These are phyloP conservation scores for Deinandra increscens DNA, from an alignment of 129 eudicot species.

Conservation along the genomic window DNA sequence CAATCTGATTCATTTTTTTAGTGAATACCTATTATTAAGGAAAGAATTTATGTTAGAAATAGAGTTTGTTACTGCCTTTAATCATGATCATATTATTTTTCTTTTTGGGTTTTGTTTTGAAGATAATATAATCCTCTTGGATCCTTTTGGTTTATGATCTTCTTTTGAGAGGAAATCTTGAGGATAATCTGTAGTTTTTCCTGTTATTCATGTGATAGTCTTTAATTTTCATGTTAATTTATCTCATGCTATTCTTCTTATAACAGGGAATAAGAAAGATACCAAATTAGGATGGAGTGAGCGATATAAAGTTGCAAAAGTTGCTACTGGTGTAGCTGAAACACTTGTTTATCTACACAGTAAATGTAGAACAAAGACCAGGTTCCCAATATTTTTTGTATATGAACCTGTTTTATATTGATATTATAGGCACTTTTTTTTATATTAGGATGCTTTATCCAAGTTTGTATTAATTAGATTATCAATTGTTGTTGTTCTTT, in stretches of 20 bases:
- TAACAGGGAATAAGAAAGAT: constrained; percentile 56
- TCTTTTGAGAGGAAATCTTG: constrained; percentile 92
- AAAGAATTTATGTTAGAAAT: constrained; percentile 78
- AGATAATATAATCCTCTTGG: constrained; percentile 61
- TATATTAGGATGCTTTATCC: no score
- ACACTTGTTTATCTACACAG: constrained; percentile 81
- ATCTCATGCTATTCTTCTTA: not conserved
- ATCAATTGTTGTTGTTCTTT: no score
- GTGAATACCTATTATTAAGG: no score
- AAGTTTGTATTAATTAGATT: no score
- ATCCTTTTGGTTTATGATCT: constrained; percentile 90
- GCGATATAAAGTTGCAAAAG: constrained; percentile 81
- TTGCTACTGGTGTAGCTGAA: constrained; percentile 89
- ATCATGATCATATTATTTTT: constrained; percentile 78
- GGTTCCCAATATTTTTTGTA: no score
- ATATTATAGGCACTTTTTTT: no score
- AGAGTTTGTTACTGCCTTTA: constrained; percentile 74
- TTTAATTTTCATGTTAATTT: not conserved
- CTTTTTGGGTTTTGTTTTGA: constrained; percentile 91
- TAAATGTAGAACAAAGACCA: no score
- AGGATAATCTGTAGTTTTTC: constrained; percentile 62
- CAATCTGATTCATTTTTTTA: constrained; percentile 15
- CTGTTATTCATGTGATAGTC: not conserved
- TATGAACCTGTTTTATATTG: no score
- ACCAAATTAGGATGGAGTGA: constrained; percentile 70